Percentiles rank a stretch among this genome's conserved stretches.
Evolutionary conservation across 2,329 filamentous ascomycete species (phyloP).

Genomic region (Rutstroemia sp.): DNA sequence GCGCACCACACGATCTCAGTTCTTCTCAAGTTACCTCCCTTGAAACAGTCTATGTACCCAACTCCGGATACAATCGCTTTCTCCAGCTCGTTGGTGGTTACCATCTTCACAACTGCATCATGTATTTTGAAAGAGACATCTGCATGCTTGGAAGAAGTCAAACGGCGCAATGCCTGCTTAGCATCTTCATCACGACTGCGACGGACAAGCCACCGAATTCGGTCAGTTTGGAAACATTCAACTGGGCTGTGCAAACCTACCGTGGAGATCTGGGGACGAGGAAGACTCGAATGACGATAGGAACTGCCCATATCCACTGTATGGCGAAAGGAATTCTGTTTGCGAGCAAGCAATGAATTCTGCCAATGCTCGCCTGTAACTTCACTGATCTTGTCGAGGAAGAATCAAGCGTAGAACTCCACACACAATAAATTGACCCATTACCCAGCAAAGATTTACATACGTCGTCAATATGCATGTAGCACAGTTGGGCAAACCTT

Average conservation of each 20-base stretch:
- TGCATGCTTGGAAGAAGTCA: constrained; percentile 30
- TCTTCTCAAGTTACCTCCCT: constrained; percentile 39
- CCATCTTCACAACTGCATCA: constrained; percentile 40
- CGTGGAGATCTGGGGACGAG: constrained; percentile 43
- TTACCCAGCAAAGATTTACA: constrained; percentile 46
- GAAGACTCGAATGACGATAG: constrained; percentile 36
- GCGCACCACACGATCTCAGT: constrained; percentile 40
- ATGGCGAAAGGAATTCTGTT: constrained; percentile 37
- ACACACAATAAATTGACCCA: constrained; percentile 41
- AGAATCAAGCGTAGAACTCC: constrained; percentile 39
- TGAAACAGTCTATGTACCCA: constrained; percentile 43
- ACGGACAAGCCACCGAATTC: constrained; percentile 34
- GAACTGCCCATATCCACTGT: constrained; percentile 43
- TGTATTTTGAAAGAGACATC: constrained; percentile 17
- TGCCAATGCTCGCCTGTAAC: constrained; percentile 34
- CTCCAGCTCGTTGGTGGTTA: constrained; percentile 49
- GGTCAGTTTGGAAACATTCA: not conserved
- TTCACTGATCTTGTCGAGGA: constrained; percentile 36
- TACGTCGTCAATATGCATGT: constrained; percentile 35
- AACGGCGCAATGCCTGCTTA: constrained; percentile 36
- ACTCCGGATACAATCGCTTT: constrained; percentile 32
- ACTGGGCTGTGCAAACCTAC: not conserved
- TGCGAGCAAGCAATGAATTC: constrained; percentile 24
- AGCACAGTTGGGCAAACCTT: constrained; percentile 31
- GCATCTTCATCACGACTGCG: constrained; percentile 36